Base-by-base conservation (phyloP, 164 flowering plant species). In the Tetrastigma voinierianum region DNA sequence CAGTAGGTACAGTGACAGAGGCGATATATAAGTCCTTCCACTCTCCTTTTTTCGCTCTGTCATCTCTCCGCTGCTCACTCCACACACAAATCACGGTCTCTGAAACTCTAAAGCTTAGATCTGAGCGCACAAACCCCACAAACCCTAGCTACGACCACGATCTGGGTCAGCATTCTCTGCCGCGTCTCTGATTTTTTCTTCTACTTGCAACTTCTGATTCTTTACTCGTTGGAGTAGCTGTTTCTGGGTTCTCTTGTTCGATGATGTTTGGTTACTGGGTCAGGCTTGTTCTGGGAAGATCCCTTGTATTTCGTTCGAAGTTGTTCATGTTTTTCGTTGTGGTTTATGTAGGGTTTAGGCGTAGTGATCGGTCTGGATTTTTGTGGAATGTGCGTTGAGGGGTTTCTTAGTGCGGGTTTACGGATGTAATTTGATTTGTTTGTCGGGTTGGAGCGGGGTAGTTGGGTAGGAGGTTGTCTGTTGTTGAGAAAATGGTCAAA, bases 81-180 rank as follows among this genome's bases (percentile, higher is more conserved):
- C 48, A 40, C 23, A 17, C 11, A 59, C 48, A 10, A 19, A 18
- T 15, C 11, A 8, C 12, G 14, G 40, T 3, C 32, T 23, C 64
- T 62, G 61, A 18, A 18, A 59, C 51, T 40, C 18, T 13, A 20
- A 21, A 55, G 17, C 23, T 23, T 56, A 77, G 77, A 73, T 77
- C 77, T 77, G 72, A 70, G 58, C 53, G 54, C 57, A 51, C 46
- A 17, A 46, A 47, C 21, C 60, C 51, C 59, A 16, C 32, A 57
- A 51, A 20, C 53, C 70, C 54, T 40, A 51, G 56, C 68, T 57
- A 10, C 65, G 51, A 62, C 62, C 51, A 67, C 65, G 68, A 57
- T 69, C 76, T 19, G 32, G 65, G 66, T 59, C 52, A 73, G 66
- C 56, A 49, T 64, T 66, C 18, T 10, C 60, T 44, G 14, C 10